A percentile compares a stretch with the other conserved stretches of the same genome.
phyloP scores from a whole-genome alignment of 2,329 filamentous ascomycete species.

The Hypoxylon sp. region DNA sequence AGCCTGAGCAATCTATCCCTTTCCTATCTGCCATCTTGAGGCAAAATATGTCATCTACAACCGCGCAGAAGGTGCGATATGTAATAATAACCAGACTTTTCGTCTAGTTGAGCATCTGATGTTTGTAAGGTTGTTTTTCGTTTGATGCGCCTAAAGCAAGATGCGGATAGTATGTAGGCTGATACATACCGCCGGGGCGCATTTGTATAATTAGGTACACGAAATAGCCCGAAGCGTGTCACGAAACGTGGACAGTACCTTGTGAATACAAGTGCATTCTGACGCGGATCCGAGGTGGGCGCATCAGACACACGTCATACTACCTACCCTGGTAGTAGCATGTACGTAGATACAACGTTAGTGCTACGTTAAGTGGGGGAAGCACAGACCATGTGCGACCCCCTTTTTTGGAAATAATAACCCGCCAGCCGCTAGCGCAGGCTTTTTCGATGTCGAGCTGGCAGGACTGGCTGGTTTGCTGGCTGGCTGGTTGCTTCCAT shows the following conservation, averaged over 20 bases:
- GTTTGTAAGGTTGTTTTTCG: slow-evolving; percentile 32
- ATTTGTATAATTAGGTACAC: slow-evolving; percentile 21
- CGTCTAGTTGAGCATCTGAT: slow-evolving; percentile 33
- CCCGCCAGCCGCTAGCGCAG: slow-evolving; percentile 25
- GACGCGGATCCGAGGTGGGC: slow-evolving; percentile 37
- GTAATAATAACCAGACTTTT: slow-evolving; percentile 19
- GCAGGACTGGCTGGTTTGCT: no score
- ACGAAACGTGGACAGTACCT: slow-evolving; percentile 22
- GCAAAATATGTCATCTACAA: neutral
- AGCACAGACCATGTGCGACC: slow-evolving; percentile 32
- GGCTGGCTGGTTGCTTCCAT: slow-evolving; percentile 19
- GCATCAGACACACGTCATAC: slow-evolving; percentile 43
- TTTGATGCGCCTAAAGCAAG: slow-evolving; percentile 26
- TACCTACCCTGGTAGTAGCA: no score
- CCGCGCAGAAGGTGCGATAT: neutral
- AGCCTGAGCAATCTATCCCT: neutral
- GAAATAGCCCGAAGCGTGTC: slow-evolving; percentile 11
- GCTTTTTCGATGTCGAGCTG: slow-evolving; percentile 20
- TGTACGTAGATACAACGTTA: slow-evolving; percentile 25
- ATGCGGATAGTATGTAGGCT: slow-evolving; percentile 8
- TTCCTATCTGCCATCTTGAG: neutral
- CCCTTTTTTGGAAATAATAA: slow-evolving; percentile 39
- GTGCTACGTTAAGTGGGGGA: neutral
- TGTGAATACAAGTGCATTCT: slow-evolving; percentile 24
- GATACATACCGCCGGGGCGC: neutral